Base-by-base conservation (phyloP, 148 eudicot species). In the Silene conica region DNA sequence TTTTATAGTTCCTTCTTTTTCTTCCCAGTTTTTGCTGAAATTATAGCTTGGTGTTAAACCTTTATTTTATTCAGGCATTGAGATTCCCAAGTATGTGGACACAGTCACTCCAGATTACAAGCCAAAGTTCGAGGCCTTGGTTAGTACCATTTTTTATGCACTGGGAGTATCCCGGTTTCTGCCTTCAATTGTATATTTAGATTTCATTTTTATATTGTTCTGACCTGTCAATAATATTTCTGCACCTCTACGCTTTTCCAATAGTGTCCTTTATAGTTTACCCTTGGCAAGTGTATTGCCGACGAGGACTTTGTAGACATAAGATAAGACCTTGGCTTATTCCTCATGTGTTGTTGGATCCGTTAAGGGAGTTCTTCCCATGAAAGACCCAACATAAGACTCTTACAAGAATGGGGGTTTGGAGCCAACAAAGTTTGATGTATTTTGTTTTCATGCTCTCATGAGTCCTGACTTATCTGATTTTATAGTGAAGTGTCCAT, bases 31-130 rank as follows among this genome's bases (percentile, higher is more conserved):
- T 20, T 63, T 15, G 20, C 45, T 22, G 48, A 23, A 5, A 55
- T 46, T 45, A 18, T 70, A 11, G 66, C 21, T 38, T 71, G 31
- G 55, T 43, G 57, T 12, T 55, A 3, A 71, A 14, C 31, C 9
- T 60, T 15, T 54, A 50, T 31, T 21, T 1, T 62, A 9, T 83
- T 71, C 89, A 95, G 98, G 87, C 72, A 46, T 95, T 85, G 85
- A 92, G 85, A 82, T 95, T 76, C 98, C 98, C 25, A 88, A 87
- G 84, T 92, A 87, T 67, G 98, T 83, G 74, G 98, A 95, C 85
- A 88, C 75, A 10, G 97, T 92, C 65, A 95, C 97, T 52, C 97
- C 97, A 26, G 80, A 95, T 63, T 95, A 95, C 90, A 87, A 85
- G 74, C 97, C 96, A 57, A 91, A 94, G 80, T 86, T 94, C 78